Conservation (phyloP, 345 rosid genomes). For the Eucalyptus fibrosa region DNA sequence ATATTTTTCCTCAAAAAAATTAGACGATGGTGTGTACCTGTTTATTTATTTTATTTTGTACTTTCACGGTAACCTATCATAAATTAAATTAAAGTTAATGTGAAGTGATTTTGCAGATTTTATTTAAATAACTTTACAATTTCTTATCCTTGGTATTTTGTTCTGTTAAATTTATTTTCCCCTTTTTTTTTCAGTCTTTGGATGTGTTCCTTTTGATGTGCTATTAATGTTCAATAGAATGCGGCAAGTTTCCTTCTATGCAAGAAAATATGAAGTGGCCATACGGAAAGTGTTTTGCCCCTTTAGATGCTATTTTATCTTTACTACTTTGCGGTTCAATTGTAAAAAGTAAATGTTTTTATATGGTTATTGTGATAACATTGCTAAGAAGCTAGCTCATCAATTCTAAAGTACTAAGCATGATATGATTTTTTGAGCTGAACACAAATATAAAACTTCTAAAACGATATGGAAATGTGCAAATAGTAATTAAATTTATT, state of each 20-base stretch:
- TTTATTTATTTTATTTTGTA: too few relatives aligned
- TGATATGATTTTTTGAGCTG: not conserved
- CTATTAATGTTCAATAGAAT: not conserved
- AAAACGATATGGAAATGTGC: too few relatives aligned
- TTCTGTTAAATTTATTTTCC: too few relatives aligned
- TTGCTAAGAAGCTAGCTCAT: not conserved
- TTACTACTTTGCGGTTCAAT: not conserved
- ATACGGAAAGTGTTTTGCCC: not conserved
- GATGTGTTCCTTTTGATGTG: too few relatives aligned
- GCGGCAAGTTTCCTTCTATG: not conserved
- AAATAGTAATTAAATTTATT: fast-evolving
- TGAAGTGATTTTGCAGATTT: not conserved
- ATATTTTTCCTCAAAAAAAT: too few relatives aligned
- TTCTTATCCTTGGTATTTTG: not conserved
- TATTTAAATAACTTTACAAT: not conserved
- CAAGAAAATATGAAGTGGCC: not conserved
- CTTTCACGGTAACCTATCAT: not conserved
- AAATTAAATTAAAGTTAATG: fast-evolving
- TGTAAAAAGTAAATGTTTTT: too few relatives aligned
- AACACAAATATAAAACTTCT: not conserved
- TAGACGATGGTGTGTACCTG: too few relatives aligned
- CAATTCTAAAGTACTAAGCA: not conserved
- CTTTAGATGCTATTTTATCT: not conserved
- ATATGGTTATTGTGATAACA: not conserved
- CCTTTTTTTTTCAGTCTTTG: not conserved